Base-by-base conservation (phyloP, 345 rosid species). In the Euphorbia lathyris region DNA sequence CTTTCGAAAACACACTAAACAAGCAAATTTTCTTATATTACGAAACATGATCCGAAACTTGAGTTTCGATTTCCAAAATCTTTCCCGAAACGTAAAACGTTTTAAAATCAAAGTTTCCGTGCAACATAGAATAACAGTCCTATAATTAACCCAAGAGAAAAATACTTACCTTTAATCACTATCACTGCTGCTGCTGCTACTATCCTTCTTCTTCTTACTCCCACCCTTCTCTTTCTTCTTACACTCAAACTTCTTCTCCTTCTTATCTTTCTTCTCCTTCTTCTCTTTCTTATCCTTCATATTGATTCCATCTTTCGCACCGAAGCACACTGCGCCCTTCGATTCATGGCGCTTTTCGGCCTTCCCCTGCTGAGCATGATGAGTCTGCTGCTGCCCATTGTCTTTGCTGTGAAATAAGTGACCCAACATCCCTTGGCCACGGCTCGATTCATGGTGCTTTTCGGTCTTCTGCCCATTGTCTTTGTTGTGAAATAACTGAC, bases 211-310 rank as follows among this genome's bases (percentile, higher is more conserved):
- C 52, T 66, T 58, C 40, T 73, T 58, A 29, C 47, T 16, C 25
- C 12, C 42, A 26, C 32, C 12, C 56, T 55, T 63, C 3, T 72
- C 63, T 30, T 72, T 65, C 57, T 65, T 57, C 52, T 63, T 63
- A 42, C 10, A 29, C 32, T 61, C 65, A 20, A 12, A 10, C 29
- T 59, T 56, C 75, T 65, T 65, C 25, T 34, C 36, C 40, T 63
- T 63, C 53, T 52, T 62, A 4, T 71, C 68, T 38, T 72, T 72
- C 30, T 55, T 55, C 23, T 53, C 58, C 9, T 52, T 42, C 42
- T 56, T 51, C 5, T 66, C 65, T 16, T 63, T 72, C 47, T 65
- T 51, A 20, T 59, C 26, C 29, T 66, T 66, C 20, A 20, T 17
- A 1, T 55, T 63, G 13, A 5, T 30, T 59, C 27, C 60, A 55